Conservation (phyloP, 148 eudicot species). For the Silene conica region DNA sequence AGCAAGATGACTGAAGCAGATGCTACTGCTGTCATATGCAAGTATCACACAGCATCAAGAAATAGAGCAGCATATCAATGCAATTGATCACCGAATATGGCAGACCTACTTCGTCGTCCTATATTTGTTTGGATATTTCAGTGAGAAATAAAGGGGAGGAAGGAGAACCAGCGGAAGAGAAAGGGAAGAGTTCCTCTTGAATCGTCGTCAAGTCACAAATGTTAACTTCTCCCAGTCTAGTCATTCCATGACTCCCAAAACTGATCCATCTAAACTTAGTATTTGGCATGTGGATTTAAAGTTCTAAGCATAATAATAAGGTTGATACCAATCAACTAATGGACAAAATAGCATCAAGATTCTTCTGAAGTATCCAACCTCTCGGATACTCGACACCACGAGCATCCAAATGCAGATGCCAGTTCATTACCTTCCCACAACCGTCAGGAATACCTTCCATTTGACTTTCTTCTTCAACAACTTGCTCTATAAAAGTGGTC, state of each 20-base stretch:
- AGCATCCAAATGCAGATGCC: conserved; percentile 96
- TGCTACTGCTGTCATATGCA: neutral
- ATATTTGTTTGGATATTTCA: neutral
- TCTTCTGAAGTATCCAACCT: conserved; percentile 74
- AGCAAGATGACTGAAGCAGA: neutral
- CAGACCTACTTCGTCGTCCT: neutral
- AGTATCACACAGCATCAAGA: neutral
- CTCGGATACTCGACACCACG: conserved; percentile 54
- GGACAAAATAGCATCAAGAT: conserved; percentile 48
- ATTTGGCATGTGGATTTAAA: neutral
- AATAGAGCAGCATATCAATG: neutral
- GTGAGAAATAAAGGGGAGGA: neutral
- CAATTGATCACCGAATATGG: neutral
- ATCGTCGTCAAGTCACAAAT: neutral
- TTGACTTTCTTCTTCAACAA: conserved; percentile 91
- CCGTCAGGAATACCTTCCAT: conserved; percentile 70
- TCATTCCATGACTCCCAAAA: neutral
- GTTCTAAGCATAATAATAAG: conserved; percentile 4
- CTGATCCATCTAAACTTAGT: neutral
- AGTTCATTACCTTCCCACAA: conserved; percentile 74
- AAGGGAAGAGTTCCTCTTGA: neutral
- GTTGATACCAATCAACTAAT: conserved; percentile 26
- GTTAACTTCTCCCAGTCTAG: neutral
- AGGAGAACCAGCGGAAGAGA: neutral
- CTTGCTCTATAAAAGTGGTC: conserved; percentile 90